phyloP scores from a whole-genome alignment of 2,329 filamentous ascomycete species.

The Sarocladiaceae sp. region DNA sequence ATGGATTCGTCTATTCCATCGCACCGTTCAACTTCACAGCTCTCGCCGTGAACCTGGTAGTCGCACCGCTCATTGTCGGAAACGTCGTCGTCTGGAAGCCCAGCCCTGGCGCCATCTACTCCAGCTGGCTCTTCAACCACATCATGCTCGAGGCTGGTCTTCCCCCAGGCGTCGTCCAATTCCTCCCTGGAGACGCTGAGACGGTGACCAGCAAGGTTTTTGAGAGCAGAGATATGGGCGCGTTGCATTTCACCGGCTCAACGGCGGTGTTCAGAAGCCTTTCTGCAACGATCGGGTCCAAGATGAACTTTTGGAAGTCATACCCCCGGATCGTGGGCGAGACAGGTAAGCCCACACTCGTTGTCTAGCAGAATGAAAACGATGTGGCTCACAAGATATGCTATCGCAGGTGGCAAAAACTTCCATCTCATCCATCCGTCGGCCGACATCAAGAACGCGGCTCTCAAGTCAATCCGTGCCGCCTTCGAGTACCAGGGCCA shows the following conservation, averaged over 20 bases:
- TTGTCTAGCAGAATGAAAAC: neutral
- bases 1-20: slow-evolving; percentile 35
- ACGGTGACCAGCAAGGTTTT: slow-evolving; percentile 23
- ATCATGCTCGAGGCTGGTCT: slow-evolving; percentile 33
- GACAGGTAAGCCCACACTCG: slow-evolving; percentile 22
- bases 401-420: slow-evolving; percentile 36
- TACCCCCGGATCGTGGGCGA: slow-evolving; percentile 41
- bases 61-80: slow-evolving; percentile 28
- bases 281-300: slow-evolving; percentile 21
- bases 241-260: slow-evolving; percentile 27
- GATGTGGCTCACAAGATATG: neutral
- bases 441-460: slow-evolving; percentile 40
- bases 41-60: slow-evolving; percentile 29
- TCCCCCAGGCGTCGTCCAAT: slow-evolving; percentile 27
- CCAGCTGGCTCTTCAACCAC: slow-evolving; percentile 27
- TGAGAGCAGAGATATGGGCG: slow-evolving; percentile 27
- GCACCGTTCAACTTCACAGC: slow-evolving; percentile 38
- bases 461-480: slow-evolving; percentile 38
- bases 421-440: slow-evolving; percentile 43
- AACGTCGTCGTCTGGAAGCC: slow-evolving; percentile 38
- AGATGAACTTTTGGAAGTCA: slow-evolving; percentile 14
- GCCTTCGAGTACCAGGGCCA: slow-evolving; percentile 46
- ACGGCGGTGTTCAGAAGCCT: slow-evolving; percentile 26
- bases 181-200: slow-evolving; percentile 29
- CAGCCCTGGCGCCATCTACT: slow-evolving; percentile 21